Evolutionary conservation across 768 basidiomycete genomes (phyloP), one percentile per base, ranked within the genome.

Genomic region (Rhodotorula toruloides): DNA sequence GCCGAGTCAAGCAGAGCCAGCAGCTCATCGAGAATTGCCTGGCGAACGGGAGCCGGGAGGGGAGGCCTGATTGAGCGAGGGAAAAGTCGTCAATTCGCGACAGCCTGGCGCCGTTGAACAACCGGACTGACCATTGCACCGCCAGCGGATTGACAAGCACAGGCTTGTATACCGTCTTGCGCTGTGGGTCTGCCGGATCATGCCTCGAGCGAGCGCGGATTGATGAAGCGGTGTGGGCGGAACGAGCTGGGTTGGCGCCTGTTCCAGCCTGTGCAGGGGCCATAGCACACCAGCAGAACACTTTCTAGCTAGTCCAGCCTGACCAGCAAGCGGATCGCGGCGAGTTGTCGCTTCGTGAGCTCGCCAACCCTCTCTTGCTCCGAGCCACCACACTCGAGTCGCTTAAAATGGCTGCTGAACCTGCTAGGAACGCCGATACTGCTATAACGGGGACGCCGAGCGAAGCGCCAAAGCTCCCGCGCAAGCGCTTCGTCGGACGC

Each of bases 401-500:
- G n/a, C n/a, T n/a, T n/a, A n/a, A n/a, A n/a, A 36, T 17, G 32
- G 32, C 46, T 29, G 44, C n/a, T 49, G 39, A 40, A n/a, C n/a
- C n/a, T n/a, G n/a, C n/a, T 9, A 49, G 37, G 37, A 47, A 48
- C 58, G 27, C 22, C 34, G 22, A 39, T 13, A 7, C 12, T 27
- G 0, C 29, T 0, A 1, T 29, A 25, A 21, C 52, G 36, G 16
- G 52, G 4, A 9, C 52, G 2, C n/a, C 56, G 22, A 29, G 39
- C 5, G 12, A 32, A 8, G 13, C 44, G 21, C 32, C 54, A 11
- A 63, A 63, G 37, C 17, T 61, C 3, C n/a, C 62, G 9, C 66
- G 70, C 34, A 67, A 67, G 50, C 66, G 70, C 31, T 72, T 72
- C 52, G 66, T 72, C 37, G 70, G 70, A 2, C 66, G 66, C 27